Evolutionary conservation across 1,139 yeast genomes (phyloP).

Genomic region (Yamadazyma taylorii): DNA sequence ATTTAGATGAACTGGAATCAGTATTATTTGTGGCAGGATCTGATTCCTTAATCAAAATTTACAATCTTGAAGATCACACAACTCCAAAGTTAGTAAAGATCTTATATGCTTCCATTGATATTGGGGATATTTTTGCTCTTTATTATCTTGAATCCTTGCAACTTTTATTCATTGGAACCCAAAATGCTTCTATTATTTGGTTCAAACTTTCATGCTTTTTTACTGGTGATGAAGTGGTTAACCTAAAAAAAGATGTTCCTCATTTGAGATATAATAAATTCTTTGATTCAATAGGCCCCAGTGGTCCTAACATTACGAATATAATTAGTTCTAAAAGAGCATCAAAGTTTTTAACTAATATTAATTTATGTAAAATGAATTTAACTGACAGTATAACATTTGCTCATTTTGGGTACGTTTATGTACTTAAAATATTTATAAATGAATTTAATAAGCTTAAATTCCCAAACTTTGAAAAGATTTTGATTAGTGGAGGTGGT

Average conservation of each 20-base stretch:
- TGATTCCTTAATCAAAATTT: constrained; percentile 83
- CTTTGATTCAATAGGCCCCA: constrained; percentile 88
- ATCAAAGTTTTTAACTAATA: constrained; percentile 9
- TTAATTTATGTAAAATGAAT: constrained; percentile 63
- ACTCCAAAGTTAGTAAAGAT: constrained; percentile 52
- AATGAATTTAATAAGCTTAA: constrained; percentile 23
- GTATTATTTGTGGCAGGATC: constrained; percentile 82
- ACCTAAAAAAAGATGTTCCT: constrained; percentile 50
- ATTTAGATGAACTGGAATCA: constrained; percentile 57
- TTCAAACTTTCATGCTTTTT: constrained; percentile 19
- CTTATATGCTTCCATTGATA: constrained; percentile 79
- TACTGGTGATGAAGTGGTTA: not conserved
- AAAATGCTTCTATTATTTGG: constrained; percentile 86
- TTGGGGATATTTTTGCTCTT: constrained; percentile 90
- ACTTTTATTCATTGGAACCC: constrained; percentile 82
- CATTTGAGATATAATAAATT: constrained; percentile 80
- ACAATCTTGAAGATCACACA: constrained; percentile 50
- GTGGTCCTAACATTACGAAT: constrained; percentile 48
- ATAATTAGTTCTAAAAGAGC: constrained; percentile 12
- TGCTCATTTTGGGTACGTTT: constrained; percentile 91
- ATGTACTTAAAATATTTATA: constrained; percentile 54
- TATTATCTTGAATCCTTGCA: constrained; percentile 63
- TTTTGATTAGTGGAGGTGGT: constrained; percentile 69
- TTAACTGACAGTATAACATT: constrained; percentile 64
- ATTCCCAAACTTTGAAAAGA: constrained; percentile 19